Evolutionary conservation across 768 basidiomycete genomes (phyloP), one percentile per base, ranked within the genome.

Genomic region (Collybiopsis confluens): DNA sequence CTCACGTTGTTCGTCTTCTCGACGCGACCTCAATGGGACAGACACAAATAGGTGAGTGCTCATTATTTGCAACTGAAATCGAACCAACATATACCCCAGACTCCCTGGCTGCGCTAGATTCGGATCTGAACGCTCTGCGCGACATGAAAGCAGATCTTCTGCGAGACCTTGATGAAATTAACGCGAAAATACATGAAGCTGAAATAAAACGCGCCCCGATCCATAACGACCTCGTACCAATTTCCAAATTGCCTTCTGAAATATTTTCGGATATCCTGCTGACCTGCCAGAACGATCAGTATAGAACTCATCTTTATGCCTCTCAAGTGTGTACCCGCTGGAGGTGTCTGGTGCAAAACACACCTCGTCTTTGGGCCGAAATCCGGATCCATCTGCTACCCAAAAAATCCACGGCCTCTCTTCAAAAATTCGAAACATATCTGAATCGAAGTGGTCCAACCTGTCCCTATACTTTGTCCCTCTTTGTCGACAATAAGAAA

Each of bases 241-340:
- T 76, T 6, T 68, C 68, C 38, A 67, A 59, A 33, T 63, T 78
- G 7, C 75, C 77, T 10, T 61, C 66, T 46, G 77, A 79, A 49
- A 59, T 79, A 36, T 64, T 79, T 23, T 61, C 67, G 18, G 55
- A 55, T 10, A 72, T 79, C 42, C 74, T 79, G 52, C 62, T 68
- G 35, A 56, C 65, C 8, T 72, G 70, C 54, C 68, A 68, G 44
- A 58, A 64, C 15, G 51, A 54, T 5, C 51, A 53, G 4, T 59
- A 52, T 27, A 50, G 64, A 0, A 73, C 73, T 42, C 70, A 72
- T 49, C 63, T 81, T 7, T 54, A 66, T 1, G 70, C 71, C 10
- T 76, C 78, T 0, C 76, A 75, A 45, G 76, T 81, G 2, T 80
- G 73, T 4, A 63, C 64, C 30, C 64, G 63, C 36, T 82, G 79